Evolutionary conservation across 2,329 filamentous ascomycete genomes (phyloP), one percentile per base, ranked within the genome.

Genomic region (Ophiostoma sp.): DNA sequence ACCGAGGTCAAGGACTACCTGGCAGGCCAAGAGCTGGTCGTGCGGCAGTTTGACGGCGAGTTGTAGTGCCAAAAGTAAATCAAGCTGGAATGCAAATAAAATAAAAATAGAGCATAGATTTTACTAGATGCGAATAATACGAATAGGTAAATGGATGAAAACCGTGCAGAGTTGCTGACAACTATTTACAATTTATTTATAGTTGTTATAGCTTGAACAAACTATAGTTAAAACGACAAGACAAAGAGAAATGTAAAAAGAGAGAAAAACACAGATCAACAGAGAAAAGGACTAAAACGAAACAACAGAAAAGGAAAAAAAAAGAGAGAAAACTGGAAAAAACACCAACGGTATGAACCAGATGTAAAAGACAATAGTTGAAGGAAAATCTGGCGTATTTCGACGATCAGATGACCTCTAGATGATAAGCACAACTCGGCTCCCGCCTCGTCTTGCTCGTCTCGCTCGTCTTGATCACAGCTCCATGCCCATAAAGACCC

Each of bases 401-500:
- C 64, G 36, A 66, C 35, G n/a, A n/a, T n/a, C 64, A 66, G 31
- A 64, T 64, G 31, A n/a, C 1, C 11, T 8, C 1, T 23, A 13
- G 15, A 13, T 13, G 13, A 17, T 62, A 8, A 8, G 1, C 15
- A 60, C 27, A 31, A 20, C 27, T 8, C 64, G 35, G 62, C 35
- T 10, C 35, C 23, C 35, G 20, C 17, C 2, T 20, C 10, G n/a
- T 7, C 35, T 3, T 54, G 7, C 35, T 54, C 20, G n/a, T 57
- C n/a, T 17, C 5, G 36, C 6, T 33, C 17, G 3, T 7, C 23
- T 31, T 31, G 27, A 41, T 44, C 85, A 96, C 71, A 94, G 82
- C 78, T 97, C 93, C 88, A 96, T 95, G 73, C 89, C 89, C 84
- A 97, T 87, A 78, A 96, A 93, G 71, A 97, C 79, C 94, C 94